Percentiles rank a stretch among this genome's conserved stretches.
phyloP scores from a whole-genome alignment of 257 asterid species.

The Fraxinus americana region DNA sequence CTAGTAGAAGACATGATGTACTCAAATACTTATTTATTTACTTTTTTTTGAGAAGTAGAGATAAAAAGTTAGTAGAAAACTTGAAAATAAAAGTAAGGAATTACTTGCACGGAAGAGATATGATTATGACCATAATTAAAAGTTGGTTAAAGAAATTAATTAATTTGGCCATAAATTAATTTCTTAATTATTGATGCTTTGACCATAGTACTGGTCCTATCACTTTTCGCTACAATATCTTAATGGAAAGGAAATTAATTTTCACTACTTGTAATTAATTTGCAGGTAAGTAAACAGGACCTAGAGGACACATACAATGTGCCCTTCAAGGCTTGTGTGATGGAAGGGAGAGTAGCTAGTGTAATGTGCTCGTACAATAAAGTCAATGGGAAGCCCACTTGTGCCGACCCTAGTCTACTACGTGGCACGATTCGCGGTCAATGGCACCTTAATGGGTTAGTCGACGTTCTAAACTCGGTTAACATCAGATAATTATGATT shows the following conservation, averaged over 20 bases:
- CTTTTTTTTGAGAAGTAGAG: too few species aligned
- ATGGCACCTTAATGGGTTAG: constrained; percentile 85
- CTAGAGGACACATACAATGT: constrained; percentile 91
- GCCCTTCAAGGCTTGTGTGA: constrained; percentile 89
- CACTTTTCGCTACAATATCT: background rate
- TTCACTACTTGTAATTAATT: background rate
- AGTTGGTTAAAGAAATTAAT: constrained; percentile 9
- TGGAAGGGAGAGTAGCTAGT: constrained; percentile 87
- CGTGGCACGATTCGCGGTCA: constrained; percentile 75
- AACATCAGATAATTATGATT: background rate
- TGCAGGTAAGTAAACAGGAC: constrained; percentile 83
- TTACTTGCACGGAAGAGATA: constrained; percentile 39
- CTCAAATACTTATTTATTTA: too few species aligned
- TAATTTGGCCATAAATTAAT: background rate
- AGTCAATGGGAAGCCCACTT: constrained; percentile 90
- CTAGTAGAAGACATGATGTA: background rate
- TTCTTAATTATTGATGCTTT: background rate
- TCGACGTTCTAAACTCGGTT: background rate
- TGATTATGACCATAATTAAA: constrained; percentile 4
- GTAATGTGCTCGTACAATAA: constrained; percentile 96
- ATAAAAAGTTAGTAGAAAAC: background rate
- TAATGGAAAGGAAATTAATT: background rate
- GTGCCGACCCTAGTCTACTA: constrained; percentile 83
- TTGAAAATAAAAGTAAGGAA: background rate
- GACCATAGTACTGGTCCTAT: background rate